phyloP scores from a whole-genome alignment of 116 monocot species.

The Dioscorea cayenensis region DNA sequence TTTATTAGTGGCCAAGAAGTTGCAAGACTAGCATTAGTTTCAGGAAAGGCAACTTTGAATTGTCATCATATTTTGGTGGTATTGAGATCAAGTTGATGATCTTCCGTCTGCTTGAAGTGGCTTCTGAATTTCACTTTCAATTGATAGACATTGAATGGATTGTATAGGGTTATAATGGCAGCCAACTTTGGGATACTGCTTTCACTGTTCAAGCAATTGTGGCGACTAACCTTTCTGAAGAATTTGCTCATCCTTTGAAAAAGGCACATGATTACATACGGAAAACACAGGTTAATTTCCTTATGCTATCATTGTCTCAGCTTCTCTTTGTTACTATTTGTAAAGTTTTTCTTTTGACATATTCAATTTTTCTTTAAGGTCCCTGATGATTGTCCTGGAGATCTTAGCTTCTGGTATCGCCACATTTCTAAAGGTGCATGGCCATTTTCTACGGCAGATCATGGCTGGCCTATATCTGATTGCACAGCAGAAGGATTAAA shows the following conservation, averaged over 20 bases:
- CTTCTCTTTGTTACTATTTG: neutral
- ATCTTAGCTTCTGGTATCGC: constrained; percentile 85
- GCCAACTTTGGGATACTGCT: constrained; percentile 92
- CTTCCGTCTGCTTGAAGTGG: neutral
- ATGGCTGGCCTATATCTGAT: constrained; percentile 99
- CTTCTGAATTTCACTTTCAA: neutral
- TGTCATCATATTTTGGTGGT: no score
- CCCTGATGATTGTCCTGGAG: constrained; percentile 65
- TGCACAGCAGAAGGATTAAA: constrained; percentile 95
- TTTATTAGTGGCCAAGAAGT: no score
- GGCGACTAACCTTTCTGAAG: constrained; percentile 60
- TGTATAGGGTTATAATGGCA: constrained; percentile 86
- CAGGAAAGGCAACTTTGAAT: no score
- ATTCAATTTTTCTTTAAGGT: constrained; percentile 34
- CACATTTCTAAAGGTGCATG: constrained; percentile 98
- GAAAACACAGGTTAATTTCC: constrained; percentile 41
- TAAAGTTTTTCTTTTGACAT: neutral
- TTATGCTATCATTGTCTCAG: neutral
- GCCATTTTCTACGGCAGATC: constrained; percentile 94
- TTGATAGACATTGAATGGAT: neutral
- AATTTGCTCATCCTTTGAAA: constrained; percentile 66
- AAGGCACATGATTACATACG: constrained; percentile 81
- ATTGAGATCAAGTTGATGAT: neutral
- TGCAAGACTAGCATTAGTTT: no score
- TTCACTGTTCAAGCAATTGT: constrained; percentile 91